A percentile compares a stretch with the other conserved stretches of the same genome.
Conservation (phyloP, 345 rosid genomes). For the Physaria fendleri region DNA sequence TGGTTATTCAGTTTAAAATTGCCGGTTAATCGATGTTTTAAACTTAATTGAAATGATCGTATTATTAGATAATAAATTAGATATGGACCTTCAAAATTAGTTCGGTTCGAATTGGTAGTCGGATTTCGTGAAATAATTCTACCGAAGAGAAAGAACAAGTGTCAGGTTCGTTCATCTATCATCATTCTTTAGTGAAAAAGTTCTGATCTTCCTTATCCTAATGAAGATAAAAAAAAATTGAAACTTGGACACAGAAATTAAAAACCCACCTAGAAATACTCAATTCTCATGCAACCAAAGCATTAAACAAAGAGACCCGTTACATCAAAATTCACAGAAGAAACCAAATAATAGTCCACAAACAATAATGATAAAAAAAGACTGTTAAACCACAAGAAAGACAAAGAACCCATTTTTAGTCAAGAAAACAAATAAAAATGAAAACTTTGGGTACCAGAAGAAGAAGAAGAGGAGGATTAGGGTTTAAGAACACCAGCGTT, state of each 20-base stretch:
- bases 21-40: no score
- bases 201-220: slow-evolving; percentile 55
- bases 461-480: slow-evolving; percentile 44
- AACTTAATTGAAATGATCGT: no score
- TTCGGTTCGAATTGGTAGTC: no score
- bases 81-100: no score
- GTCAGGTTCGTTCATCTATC: slow-evolving; percentile 76
- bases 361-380: no score
- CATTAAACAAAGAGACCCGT: not conserved
- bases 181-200: slow-evolving; percentile 28
- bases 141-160: slow-evolving; percentile 88
- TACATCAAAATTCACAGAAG: no score
- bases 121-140: no score
- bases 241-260: no score
- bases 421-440: not conserved
- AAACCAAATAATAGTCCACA: not conserved
- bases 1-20: no score
- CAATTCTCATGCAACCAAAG: not conserved
- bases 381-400: no score
- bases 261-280: not conserved
- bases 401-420: slow-evolving; percentile 1
- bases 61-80: no score
- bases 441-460: slow-evolving; percentile 29
- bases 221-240: not conserved
- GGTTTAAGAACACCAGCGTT: slow-evolving; percentile 93